Base-by-base conservation (phyloP, 768 basidiomycete species). In the Suillus bovinus region DNA sequence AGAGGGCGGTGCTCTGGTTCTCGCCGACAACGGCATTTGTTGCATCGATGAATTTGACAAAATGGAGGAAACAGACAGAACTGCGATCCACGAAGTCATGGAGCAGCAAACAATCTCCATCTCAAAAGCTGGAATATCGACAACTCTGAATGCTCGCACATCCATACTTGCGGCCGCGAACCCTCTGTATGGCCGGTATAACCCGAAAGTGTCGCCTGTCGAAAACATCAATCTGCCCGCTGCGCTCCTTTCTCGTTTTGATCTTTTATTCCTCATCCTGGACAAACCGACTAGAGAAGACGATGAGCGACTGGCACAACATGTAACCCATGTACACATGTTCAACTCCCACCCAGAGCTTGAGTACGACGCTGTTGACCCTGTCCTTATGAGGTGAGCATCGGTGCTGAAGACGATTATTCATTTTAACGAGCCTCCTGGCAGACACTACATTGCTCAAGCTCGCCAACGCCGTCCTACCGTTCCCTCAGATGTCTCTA, bases 31-130 rank as follows among this genome's bases (percentile, higher is more conserved):
- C 67, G 97, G 97, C 33, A 99, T 99, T 70, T 98, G 96, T 79
- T 99, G 96, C 76, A 99, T 99, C 65, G 97, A 99, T 68, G 97
- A 99, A 73, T 99, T 99, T 72, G 97, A 99, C 80, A 99, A 99
- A 76, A 99, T 99, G 97, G 97, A 99, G 67, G 97, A 99, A 77
- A 76, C 93, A 0, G 97, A 99, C 74, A 83, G 97, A 67, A 99
- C 97, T 2, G 94, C 97, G 16, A 99, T 99, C 64, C 97, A 99
- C 78, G 97, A 99, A 83, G 97, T 99, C 63, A 99, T 99, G 97
- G 96, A 99, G 77, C 97, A 99, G 75, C 97, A 99, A 78, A 99
- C 97, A 0, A 98, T 99, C 61, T 99, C 96, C 3, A 99, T 99
- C 65, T 97, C 97, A 47, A 99, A 99, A 77, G 97, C 97, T 5